phyloP scores from a whole-genome alignment of 2,329 filamentous ascomycete species.

The Alternaria conjuncta region DNA sequence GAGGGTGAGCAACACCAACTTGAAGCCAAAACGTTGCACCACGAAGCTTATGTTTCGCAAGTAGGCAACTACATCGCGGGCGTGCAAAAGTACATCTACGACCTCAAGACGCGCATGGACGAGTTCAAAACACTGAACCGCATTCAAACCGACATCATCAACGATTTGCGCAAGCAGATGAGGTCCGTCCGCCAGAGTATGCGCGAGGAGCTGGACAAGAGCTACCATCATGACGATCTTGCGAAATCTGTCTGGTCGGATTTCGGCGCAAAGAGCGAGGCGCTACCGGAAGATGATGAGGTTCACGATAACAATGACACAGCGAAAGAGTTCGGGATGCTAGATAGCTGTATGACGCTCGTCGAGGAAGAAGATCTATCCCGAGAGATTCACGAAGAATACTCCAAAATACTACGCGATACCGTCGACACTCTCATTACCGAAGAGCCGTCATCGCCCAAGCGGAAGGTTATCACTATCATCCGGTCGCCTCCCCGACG shows the following conservation, averaged over 20 bases:
- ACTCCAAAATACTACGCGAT: constrained; percentile 2
- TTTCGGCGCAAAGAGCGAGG: background rate
- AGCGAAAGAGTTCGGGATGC: constrained; percentile 10
- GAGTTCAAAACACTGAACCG: constrained; percentile 43
- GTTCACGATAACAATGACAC: background rate
- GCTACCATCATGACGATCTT: background rate
- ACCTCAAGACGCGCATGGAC: constrained; percentile 39
- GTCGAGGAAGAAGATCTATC: constrained; percentile 4
- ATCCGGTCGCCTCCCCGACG: constrained; percentile 17
- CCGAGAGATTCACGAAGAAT: constrained; percentile 3
- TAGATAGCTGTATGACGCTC: constrained; percentile 21
- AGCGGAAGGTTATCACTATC: constrained; percentile 12
- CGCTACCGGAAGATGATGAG: background rate
- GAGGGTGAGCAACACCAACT: constrained; percentile 2
- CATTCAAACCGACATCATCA: constrained; percentile 42
- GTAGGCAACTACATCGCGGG: constrained; percentile 37
- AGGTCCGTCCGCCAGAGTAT: constrained; percentile 20
- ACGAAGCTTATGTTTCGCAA: constrained; percentile 30
- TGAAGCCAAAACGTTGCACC: constrained; percentile 8
- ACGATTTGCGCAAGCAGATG: constrained; percentile 35
- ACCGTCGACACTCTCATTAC: constrained; percentile 13
- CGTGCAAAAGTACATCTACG: constrained; percentile 33
- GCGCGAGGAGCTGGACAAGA: constrained; percentile 7
- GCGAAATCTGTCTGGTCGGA: background rate
- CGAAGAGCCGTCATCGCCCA: background rate